Conservation (phyloP, 129 eudicot genomes). For the Ambrosia artemisiifolia region DNA sequence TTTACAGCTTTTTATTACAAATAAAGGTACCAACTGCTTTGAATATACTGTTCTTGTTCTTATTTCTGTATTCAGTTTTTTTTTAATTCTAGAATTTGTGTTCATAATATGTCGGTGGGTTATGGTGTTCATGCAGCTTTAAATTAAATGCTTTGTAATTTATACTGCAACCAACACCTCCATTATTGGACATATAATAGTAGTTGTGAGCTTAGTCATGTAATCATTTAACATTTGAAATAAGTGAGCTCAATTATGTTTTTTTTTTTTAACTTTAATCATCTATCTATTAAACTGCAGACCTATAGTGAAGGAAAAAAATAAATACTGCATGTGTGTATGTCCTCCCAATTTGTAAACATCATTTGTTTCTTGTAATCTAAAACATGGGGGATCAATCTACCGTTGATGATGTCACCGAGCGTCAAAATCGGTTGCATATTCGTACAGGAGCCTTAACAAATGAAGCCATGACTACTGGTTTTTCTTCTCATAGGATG, state of each 20-base stretch:
- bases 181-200: not conserved
- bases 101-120: not conserved
- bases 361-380: not conserved
- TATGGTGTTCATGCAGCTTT: slow-evolving; percentile 3
- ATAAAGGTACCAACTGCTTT: not conserved
- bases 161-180: not conserved
- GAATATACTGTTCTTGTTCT: not conserved
- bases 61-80: not conserved
- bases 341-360: slow-evolving; percentile 8
- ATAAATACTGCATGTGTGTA: slow-evolving; percentile 17
- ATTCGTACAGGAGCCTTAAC: not conserved
- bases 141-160: not conserved
- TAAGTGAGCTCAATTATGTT: slow-evolving; percentile 1
- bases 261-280: not conserved
- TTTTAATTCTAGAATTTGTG: not conserved
- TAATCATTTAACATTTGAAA: slow-evolving; percentile 6
- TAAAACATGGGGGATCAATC: slow-evolving; percentile 55
- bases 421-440: slow-evolving; percentile 25
- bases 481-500: slow-evolving; percentile 43
- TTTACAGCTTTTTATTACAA: too few relatives aligned
- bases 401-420: slow-evolving; percentile 43
- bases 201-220: not conserved
- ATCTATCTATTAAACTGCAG: slow-evolving; percentile 10
- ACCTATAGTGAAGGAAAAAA: slow-evolving; percentile 1
- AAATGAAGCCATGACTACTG: slow-evolving; percentile 23